Base-by-base conservation (phyloP, 805 yeast species). In the Ogataea trehaloabstinens region DNA sequence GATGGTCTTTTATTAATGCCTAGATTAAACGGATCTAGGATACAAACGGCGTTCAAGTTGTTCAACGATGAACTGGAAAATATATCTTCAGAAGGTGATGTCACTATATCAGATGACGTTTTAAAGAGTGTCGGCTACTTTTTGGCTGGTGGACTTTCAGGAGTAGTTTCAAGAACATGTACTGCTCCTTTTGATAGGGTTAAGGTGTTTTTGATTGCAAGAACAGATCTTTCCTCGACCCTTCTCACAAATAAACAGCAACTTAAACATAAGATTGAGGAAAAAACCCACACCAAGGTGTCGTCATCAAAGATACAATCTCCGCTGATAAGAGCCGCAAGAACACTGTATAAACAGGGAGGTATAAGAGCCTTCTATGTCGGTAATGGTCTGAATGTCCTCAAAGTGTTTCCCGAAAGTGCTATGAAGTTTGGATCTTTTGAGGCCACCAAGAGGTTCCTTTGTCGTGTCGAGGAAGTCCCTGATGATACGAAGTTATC, bases 361-460 rank as follows among this genome's bases (percentile, higher is more conserved):
- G 99, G 99, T 0, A 39, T 89, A 4, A 73, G 75, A 40, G 82
- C 93, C 0, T 93, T 93, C 57, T 93, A 93, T 60, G 95, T 90
- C 12, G 99, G 97, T 5, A 91, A 91, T 64, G 98, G 97, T 1
- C 68, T 91, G 33, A 93, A 93, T 59, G 87, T 85, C n/a, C 53
- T 90, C 39, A 91, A 91, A 59, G 96, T 91, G 16, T 87, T 93
- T 56, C 99, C 99, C 0, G 99, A 91, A 60, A 84, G 95, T 25
- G 97, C 98, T 1, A 91, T 91, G 78, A 93, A 93, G 58, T 91
- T 93, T 63, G 98, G 99, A 3, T 80, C 95, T 4, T 91, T 93
- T 60, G 99, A 91, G 60, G 75, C 88, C 4, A 82, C 90, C 0
- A 93, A 93, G 55, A 70, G 85, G 40, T 55, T 82, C 20, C 67